Percentiles rank a stretch among this genome's conserved stretches.
phyloP scores from a whole-genome alignment of 208 protist species.

The Leishmania major region DNA sequence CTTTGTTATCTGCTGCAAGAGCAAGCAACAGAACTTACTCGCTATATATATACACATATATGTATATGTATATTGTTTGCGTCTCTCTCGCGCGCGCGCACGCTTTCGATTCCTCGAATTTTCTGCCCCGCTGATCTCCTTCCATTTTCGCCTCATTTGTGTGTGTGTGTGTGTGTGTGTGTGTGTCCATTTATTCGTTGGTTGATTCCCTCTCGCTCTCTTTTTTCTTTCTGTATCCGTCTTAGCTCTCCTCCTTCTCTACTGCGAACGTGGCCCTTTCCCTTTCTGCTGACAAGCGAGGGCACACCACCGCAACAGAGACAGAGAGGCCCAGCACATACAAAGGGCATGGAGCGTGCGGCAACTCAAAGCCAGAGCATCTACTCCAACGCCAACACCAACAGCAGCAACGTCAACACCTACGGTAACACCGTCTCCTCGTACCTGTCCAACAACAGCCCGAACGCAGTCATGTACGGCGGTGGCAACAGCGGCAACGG shows the following conservation, averaged over 20 bases:
- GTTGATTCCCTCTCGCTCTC: neutral
- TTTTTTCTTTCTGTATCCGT: neutral
- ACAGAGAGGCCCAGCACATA: neutral
- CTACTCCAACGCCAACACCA: conserved; percentile 14
- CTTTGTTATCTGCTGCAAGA: neutral
- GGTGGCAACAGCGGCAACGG: conserved; percentile 16
- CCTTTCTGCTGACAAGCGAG: neutral
- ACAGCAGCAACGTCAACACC: conserved; percentile 6
- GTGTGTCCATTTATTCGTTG: neutral
- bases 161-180: neutral
- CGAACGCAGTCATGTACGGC: conserved; percentile 25
- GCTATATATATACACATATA: neutral
- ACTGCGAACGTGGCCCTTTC: neutral
- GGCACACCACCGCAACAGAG: neutral
- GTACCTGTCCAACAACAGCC: conserved; percentile 13
- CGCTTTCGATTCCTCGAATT: neutral
- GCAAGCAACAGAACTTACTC: neutral
- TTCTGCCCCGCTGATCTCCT: neutral
- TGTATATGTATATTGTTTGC: neutral
- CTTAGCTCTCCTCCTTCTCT: neutral
- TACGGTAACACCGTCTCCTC: conserved; percentile 8
- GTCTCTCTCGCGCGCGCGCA: neutral
- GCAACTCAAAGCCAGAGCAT: conserved; percentile 8
- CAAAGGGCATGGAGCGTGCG: conserved; percentile 5
- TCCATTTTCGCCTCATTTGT: neutral